Evolutionary conservation across 2,329 filamentous ascomycete species (phyloP).

Genomic region (Pseudogymnoascus pannorum): DNA sequence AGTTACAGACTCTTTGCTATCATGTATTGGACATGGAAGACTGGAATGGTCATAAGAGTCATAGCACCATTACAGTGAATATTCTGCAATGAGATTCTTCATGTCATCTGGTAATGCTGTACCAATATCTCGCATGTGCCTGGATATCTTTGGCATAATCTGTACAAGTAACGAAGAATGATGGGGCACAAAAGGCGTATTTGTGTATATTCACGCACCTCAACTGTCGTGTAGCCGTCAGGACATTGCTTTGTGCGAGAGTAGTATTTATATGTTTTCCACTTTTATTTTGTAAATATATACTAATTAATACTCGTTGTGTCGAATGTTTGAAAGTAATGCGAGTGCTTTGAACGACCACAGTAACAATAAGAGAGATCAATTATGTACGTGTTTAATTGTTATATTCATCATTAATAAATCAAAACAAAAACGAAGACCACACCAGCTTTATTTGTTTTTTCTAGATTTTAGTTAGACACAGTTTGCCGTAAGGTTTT

Average conservation of each 20-base stretch:
- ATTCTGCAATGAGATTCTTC: background rate
- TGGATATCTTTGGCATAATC: background rate
- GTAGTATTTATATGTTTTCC: background rate
- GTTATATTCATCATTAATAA: background rate
- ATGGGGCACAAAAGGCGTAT: background rate
- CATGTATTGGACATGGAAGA: background rate
- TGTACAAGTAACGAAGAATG: background rate
- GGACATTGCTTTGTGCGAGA: background rate
- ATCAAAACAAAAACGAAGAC: background rate
- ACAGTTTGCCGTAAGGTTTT: background rate
- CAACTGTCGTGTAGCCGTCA: background rate
- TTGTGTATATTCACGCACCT: background rate
- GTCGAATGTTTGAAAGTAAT: too few relatives aligned
- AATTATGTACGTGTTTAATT: background rate
- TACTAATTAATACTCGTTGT: too few relatives aligned
- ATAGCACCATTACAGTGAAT: background rate
- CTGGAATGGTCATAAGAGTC: background rate
- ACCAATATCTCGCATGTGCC: background rate
- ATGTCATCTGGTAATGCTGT: background rate
- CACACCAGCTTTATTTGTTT: background rate
- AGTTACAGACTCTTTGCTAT: background rate
- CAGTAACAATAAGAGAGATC: too few relatives aligned
- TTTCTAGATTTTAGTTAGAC: background rate
- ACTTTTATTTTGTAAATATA: background rate
- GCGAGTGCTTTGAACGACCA: too few relatives aligned